Conservation (phyloP, 2,329 filamentous ascomycete species). For the Colletotrichum gigasporum region DNA sequence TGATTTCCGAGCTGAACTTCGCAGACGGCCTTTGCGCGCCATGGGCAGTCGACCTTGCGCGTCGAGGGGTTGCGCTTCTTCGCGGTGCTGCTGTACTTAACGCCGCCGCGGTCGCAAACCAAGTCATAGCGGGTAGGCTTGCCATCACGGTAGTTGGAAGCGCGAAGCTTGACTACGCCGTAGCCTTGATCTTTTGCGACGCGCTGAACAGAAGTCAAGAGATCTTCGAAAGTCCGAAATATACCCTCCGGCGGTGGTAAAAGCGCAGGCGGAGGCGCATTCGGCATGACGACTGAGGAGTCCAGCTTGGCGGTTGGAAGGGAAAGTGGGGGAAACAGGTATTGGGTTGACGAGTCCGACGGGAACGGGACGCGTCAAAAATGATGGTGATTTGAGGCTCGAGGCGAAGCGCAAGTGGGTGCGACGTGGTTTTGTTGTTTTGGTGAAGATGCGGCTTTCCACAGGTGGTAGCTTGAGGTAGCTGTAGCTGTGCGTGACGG, state of each 20-base stretch:
- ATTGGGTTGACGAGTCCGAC: conserved; percentile 21
- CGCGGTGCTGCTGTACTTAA: conserved; percentile 72
- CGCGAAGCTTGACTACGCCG: conserved; percentile 69
- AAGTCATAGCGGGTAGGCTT: conserved; percentile 71
- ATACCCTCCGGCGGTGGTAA: conserved; percentile 69
- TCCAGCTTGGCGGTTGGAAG: conserved; percentile 36
- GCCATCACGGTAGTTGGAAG: conserved; percentile 70
- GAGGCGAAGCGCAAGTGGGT: conserved; percentile 33
- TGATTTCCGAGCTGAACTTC: conserved; percentile 70
- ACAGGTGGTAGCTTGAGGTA: conserved; percentile 9
- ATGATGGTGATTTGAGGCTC: conserved; percentile 31
- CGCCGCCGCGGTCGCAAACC: conserved; percentile 70
- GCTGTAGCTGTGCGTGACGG: conserved; percentile 20
- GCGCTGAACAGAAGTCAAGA: conserved; percentile 66
- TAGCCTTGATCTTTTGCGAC: conserved; percentile 71
- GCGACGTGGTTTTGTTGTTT: conserved; percentile 23
- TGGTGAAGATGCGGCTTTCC: conserved; percentile 14
- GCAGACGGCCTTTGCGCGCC: conserved; percentile 71
- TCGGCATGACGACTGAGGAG: conserved; percentile 51
- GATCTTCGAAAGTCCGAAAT: conserved; percentile 67
- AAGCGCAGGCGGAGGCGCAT: conserved; percentile 57
- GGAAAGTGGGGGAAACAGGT: conserved; percentile 34
- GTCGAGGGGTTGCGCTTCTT: conserved; percentile 73
- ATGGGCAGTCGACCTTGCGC: conserved; percentile 71
- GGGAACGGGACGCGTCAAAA: conserved; percentile 25